These are phyloP conservation scores for Coemansia sp. DNA, from an alignment of 192 early-diverging fungal species.

Conservation along the genomic window DNA sequence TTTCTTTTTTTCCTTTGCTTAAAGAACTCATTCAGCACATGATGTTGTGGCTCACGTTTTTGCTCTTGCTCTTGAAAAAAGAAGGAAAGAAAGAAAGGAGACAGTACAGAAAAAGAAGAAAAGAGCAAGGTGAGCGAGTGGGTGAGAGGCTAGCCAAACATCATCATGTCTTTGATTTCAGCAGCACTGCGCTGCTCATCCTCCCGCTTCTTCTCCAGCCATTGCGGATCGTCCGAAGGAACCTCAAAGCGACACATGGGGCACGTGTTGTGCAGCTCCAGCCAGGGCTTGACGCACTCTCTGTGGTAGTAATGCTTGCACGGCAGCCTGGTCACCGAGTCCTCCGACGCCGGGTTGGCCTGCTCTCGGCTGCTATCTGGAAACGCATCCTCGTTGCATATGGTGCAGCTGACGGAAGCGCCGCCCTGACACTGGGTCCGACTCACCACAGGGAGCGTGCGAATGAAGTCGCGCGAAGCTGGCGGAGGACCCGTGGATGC, in stretches of 20 bases:
- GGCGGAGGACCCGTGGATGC: conserved; percentile 43
- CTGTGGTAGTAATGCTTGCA: conserved; percentile 46
- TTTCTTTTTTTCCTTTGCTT: background rate
- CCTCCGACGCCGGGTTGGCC: background rate
- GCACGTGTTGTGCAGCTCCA: conserved; percentile 56
- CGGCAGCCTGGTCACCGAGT: conserved; percentile 31
- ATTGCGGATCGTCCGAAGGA: conserved; percentile 50
- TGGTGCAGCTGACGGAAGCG: conserved; percentile 15
- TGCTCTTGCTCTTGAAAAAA: background rate
- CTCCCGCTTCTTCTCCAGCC: conserved; percentile 49
- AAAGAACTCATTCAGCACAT: background rate
- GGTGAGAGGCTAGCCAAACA: conserved; percentile 25
- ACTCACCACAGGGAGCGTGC: conserved; percentile 20
- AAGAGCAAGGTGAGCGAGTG: background rate
- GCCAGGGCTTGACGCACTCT: conserved; percentile 47
- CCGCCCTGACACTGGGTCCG: conserved; percentile 19
- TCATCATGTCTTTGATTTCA: conserved; percentile 46
- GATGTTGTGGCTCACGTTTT: background rate
- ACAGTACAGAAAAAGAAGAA: too few species aligned
- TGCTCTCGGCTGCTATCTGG: background rate
- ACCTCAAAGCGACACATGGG: conserved; percentile 52
- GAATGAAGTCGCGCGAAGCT: conserved; percentile 49
- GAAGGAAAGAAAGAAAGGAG: conserved; percentile 1
- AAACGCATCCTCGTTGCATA: conserved; percentile 35
- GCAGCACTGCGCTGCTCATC: conserved; percentile 18